Conservation (phyloP, 257 asterid species). For the Galeopsis tetrahit region DNA sequence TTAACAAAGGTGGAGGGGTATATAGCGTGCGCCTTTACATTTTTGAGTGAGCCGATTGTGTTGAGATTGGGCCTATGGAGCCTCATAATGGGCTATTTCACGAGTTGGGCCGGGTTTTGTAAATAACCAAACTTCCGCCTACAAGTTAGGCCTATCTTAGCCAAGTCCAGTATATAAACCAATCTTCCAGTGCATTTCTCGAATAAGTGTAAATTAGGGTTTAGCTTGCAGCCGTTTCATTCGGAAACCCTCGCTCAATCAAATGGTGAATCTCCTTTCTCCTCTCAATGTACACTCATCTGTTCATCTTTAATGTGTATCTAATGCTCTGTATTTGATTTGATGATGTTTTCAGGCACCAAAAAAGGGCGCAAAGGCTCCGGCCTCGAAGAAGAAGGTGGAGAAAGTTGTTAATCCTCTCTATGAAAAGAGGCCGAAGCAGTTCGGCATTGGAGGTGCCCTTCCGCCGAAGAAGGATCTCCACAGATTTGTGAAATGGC, state of each 20-base stretch:
- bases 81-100: neutral
- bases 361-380: conserved; percentile 56
- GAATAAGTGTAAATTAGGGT: conserved; percentile 25
- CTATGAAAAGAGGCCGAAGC: conserved; percentile 62
- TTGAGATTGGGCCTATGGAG: neutral
- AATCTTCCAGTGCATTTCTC: too few species aligned
- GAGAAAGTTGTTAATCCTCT: conserved; percentile 54
- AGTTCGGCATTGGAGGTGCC: conserved; percentile 61
- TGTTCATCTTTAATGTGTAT: neutral
- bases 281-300: neutral
- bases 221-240: conserved; percentile 27
- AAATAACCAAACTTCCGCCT: too few species aligned
- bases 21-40: too few species aligned
- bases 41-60: too few species aligned
- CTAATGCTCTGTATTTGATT: neutral
- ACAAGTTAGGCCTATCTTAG: neutral
- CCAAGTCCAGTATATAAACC: conserved; percentile 7
- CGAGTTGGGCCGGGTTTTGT: neutral
- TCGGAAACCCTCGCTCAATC: conserved; percentile 7
- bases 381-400: conserved; percentile 51
- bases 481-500: conserved; percentile 61
- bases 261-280: conserved; percentile 32
- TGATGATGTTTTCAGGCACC: conserved; percentile 42
- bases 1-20: too few species aligned
- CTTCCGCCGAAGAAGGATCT: conserved; percentile 66